Conservation (phyloP, 179 eudicot genomes). For the Patellifolia procumbens region DNA sequence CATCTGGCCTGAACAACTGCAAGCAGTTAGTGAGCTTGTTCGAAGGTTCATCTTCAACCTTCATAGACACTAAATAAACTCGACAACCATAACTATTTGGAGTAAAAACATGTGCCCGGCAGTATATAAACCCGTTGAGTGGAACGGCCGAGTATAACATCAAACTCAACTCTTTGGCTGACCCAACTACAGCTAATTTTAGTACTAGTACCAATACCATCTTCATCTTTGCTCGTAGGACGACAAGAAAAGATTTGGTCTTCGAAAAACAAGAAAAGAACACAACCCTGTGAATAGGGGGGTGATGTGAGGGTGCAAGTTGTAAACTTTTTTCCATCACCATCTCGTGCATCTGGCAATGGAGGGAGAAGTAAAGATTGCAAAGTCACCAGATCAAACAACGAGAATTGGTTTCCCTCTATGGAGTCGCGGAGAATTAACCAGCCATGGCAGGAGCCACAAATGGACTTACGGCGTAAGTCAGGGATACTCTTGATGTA, state of each 20-base stretch:
- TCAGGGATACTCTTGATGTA: background rate
- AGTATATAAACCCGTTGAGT: rapidly evolving
- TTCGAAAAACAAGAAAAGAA: background rate
- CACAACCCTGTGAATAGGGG: background rate
- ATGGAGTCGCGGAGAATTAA: background rate
- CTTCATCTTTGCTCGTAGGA: background rate
- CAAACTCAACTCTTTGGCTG: background rate
- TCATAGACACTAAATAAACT: too few relatives aligned
- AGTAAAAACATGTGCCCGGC: too few relatives aligned
- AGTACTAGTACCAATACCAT: too few relatives aligned
- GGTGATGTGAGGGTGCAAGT: background rate
- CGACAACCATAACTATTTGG: too few relatives aligned
- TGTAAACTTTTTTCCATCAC: too few relatives aligned
- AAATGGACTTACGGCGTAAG: background rate
- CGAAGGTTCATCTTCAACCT: background rate
- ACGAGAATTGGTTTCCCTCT: background rate
- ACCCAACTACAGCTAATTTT: conserved; percentile 1
- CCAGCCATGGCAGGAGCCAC: background rate
- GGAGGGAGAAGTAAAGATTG: background rate
- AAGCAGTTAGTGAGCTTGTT: background rate
- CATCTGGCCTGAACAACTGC: background rate
- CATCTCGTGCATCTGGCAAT: background rate
- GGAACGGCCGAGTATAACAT: too few relatives aligned
- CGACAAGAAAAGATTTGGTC: background rate
- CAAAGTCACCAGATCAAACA: background rate